phyloP scores from a whole-genome alignment of 768 basidiomycete genomes.

The Collybia nuda region DNA sequence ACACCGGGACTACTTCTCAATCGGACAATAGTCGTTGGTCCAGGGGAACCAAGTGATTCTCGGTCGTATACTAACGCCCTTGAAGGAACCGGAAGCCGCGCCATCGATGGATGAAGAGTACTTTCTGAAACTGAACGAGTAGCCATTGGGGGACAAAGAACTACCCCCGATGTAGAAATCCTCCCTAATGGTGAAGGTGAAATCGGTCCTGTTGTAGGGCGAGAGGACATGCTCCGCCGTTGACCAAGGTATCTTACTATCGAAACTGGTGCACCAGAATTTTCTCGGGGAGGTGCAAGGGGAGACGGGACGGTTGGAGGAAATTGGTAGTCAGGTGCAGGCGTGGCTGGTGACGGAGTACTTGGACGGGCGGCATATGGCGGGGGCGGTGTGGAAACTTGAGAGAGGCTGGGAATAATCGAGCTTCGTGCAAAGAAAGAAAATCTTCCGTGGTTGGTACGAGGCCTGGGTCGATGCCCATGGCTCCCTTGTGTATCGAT shows the following conservation, averaged over 20 bases:
- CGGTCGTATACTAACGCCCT: background rate
- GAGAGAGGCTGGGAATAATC: constrained; percentile 10
- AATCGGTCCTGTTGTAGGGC: background rate
- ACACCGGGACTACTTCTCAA: too few species aligned
- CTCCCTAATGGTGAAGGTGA: background rate
- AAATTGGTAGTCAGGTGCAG: background rate
- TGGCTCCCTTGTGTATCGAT: constrained; percentile 11
- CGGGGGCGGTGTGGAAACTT: constrained; percentile 5
- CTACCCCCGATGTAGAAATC: background rate
- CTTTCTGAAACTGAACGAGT: background rate
- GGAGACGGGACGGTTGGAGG: constrained; percentile 1
- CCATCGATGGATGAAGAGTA: background rate
- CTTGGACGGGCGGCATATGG: background rate
- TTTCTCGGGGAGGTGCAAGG: background rate
- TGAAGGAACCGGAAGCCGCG: background rate
- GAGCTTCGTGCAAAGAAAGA: constrained; percentile 15
- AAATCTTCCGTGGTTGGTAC: background rate
- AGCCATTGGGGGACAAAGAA: background rate
- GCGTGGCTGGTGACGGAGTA: background rate
- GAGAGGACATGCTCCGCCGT: constrained; percentile 2
- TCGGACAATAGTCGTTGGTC: too few species aligned
- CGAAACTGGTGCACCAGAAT: background rate
- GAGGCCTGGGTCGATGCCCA: background rate
- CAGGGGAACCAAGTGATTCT: background rate
- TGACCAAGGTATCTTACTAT: background rate